phyloP scores from a whole-genome alignment of 75 land plant genomes.

The Chamaecyparis obtusa region DNA sequence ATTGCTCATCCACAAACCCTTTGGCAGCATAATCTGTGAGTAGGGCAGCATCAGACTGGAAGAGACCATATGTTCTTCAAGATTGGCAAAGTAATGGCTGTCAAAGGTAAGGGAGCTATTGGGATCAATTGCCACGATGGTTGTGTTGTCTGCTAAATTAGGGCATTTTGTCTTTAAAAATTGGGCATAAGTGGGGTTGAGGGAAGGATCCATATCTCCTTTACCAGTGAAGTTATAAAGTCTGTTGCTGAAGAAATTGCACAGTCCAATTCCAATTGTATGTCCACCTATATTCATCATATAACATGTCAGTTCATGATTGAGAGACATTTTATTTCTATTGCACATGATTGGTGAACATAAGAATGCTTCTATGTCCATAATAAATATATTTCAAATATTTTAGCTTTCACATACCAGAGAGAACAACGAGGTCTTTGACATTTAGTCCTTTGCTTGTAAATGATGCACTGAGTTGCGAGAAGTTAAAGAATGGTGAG shows the following conservation, averaged over 20 bases:
- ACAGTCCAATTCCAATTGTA: conserved; percentile 42
- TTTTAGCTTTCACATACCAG: neutral
- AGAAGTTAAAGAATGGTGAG: conserved; percentile 19
- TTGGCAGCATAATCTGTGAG: conserved; percentile 21
- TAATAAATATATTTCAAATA: too few relatives aligned
- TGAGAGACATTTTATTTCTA: too few relatives aligned
- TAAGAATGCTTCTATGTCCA: too few relatives aligned
- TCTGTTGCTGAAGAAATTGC: conserved; percentile 24
- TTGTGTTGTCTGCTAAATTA: conserved; percentile 12
- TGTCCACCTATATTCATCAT: too few relatives aligned
- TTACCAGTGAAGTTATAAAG: conserved; percentile 58
- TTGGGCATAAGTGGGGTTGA: neutral
- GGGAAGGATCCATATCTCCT: conserved; percentile 13
- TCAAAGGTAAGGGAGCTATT: conserved; percentile 35
- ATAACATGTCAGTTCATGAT: too few relatives aligned
- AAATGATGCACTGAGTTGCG: conserved; percentile 16
- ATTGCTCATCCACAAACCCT: conserved; percentile 7
- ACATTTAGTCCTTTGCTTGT: conserved; percentile 18
- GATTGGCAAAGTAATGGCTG: conserved; percentile 30
- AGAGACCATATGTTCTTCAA: conserved; percentile 31
- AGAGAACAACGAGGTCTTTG: neutral
- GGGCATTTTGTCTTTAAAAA: conserved; percentile 13
- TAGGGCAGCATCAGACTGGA: conserved; percentile 44
- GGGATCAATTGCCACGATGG: conserved; percentile 36
- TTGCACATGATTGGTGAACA: too few relatives aligned